Evolutionary conservation across 2,329 filamentous ascomycete genomes (phyloP).

Genomic region (Exophiala alcalophila): DNA sequence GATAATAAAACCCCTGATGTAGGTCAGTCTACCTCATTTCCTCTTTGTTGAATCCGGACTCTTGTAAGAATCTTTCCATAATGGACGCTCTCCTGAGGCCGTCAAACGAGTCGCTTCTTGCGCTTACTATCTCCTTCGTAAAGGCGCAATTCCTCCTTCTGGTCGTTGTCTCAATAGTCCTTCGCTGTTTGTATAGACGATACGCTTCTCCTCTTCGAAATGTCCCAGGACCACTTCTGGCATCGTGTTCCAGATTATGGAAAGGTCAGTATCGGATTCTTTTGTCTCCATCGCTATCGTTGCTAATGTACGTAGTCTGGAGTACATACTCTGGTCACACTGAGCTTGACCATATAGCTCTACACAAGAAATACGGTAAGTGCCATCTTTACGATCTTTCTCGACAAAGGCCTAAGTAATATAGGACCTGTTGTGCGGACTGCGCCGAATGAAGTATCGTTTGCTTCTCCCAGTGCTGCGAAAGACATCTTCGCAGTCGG

Average conservation of each 20-base stretch:
- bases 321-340: conserved; percentile 41
- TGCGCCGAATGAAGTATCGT: conserved; percentile 48
- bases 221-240: conserved; percentile 43
- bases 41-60: too few relatives aligned
- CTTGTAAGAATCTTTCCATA: too few relatives aligned
- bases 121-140: conserved; percentile 13
- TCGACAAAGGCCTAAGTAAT: neutral
- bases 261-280: conserved; percentile 12
- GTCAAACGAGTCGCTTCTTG: conserved; percentile 13
- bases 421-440: conserved; percentile 48
- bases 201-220: conserved; percentile 45
- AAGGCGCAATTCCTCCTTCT: conserved; percentile 23
- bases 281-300: neutral
- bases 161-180: conserved; percentile 11
- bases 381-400: neutral
- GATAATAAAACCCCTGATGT: too few relatives aligned
- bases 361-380: conserved; percentile 38
- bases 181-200: conserved; percentile 37
- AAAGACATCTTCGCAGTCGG: conserved; percentile 48
- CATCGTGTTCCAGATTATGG: conserved; percentile 43
- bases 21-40: too few relatives aligned
- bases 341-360: conserved; percentile 37
- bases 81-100: too few relatives aligned
- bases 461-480: conserved; percentile 47
- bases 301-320: conserved; percentile 31